Evolutionary conservation across 1,139 yeast genomes (phyloP), one percentile per base, ranked within the genome.

Genomic region (Wickerhamiella infanticola): DNA sequence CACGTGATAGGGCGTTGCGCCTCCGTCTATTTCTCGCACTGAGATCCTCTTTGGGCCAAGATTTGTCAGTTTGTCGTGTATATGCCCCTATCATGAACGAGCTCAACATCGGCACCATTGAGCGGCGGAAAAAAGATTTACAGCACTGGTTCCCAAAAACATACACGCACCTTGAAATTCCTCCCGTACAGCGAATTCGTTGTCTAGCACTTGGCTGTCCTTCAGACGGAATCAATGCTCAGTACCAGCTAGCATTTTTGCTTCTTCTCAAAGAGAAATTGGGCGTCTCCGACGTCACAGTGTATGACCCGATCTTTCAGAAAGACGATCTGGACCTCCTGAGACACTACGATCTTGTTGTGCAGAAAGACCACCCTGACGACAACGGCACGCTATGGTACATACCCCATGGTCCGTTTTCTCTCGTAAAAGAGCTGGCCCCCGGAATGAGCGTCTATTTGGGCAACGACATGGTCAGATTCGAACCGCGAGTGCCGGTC

Each of bases 201-300:
- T 82, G 93, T 56, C 61, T 82, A 35, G 94, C 93, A 0, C 63
- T 82, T 13, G 94, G 94, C 0, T 72, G 79, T 4, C 83, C 85
- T 3, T 58, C 71, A 8, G 72, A 70, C 8, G 74, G 76, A 26
- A 43, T 51, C 24, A 73, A 75, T 25, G 82, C 90, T 1, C 63
- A 75, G 44, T 79, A 72, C 57, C 94, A 82, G 58, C 58, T 80
- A 13, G 85, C 85, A 1, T 62, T 75, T 46, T 57, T 81, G 24
- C 49, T 63, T 6, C 66, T 70, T 29, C 44, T 81, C 1, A 31
- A 27, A 3, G 35, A 18, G 3, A 37, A 53, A 0, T 51, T 66
- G 2, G 35, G 51, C 0, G n/a, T 42, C 7, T 5, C 23, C 3
- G 25, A 57, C 1, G 58, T 79, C 0, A 69, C 81, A 0, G 51